Percentiles rank a stretch among this genome's conserved stretches.
phyloP scores from a whole-genome alignment of 2,329 filamentous ascomycete genomes.

The Colletotrichum limetticola region DNA sequence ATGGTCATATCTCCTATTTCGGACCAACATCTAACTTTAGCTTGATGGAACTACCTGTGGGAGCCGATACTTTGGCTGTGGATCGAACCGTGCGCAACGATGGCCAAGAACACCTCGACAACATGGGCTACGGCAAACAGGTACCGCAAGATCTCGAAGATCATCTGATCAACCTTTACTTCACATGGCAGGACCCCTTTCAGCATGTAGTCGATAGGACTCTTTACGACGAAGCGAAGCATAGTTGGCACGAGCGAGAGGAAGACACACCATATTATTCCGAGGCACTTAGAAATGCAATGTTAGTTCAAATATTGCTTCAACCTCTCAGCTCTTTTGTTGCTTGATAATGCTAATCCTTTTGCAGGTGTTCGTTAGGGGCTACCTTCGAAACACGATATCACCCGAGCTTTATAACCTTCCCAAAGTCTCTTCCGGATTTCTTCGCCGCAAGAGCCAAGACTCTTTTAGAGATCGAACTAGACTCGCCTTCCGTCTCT shows the following conservation, averaged over 20 bases:
- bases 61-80: conserved; percentile 37
- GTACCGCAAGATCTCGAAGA: conserved; percentile 32
- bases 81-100: conserved; percentile 41
- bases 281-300: conserved; percentile 41
- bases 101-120: conserved; percentile 40
- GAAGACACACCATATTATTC: conserved; percentile 42
- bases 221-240: conserved; percentile 38
- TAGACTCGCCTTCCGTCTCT: conserved; percentile 40
- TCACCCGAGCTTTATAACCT: conserved; percentile 48
- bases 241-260: conserved; percentile 10
- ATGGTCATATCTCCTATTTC: conserved; percentile 39
- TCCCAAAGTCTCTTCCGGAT: conserved; percentile 47
- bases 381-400: conserved; percentile 55
- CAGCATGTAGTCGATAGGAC: conserved; percentile 40
- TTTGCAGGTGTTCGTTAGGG: conserved; percentile 50
- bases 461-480: conserved; percentile 40
- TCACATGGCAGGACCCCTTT: conserved; percentile 40
- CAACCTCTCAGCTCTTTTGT: not conserved
- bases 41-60: conserved; percentile 39
- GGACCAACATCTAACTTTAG: conserved; percentile 43
- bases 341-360: not conserved
- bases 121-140: conserved; percentile 37
- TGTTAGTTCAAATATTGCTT: conserved; percentile 33
- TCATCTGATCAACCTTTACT: conserved; percentile 39
- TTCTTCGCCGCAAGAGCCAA: conserved; percentile 43